A percentile compares a stretch with the other conserved stretches of the same genome.
phyloP scores from a whole-genome alignment of 2,329 filamentous ascomycete species.

The Anthostomella pinea region DNA sequence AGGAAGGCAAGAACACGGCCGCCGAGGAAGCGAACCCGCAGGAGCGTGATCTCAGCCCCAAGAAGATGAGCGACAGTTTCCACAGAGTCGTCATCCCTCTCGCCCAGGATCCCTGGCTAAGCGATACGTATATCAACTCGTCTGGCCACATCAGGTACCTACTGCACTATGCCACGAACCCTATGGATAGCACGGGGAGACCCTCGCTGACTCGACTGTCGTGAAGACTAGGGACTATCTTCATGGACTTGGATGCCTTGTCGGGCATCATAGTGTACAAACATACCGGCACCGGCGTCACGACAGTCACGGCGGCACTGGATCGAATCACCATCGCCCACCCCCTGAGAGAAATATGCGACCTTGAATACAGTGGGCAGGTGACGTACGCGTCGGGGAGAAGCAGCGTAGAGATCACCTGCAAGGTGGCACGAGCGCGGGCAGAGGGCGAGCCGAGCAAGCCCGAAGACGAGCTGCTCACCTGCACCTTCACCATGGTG shows the following conservation, averaged over 20 bases:
- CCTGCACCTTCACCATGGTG: conserved; percentile 70
- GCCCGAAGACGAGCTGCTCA: conserved; percentile 43
- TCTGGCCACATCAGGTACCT: conserved; percentile 67
- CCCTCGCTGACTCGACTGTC: background rate
- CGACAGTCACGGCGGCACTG: conserved; percentile 48
- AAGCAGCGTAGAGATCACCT: conserved; percentile 71
- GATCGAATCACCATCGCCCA: conserved; percentile 59
- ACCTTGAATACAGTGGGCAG: conserved; percentile 66
- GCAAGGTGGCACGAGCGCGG: conserved; percentile 68
- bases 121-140: conserved; percentile 75
- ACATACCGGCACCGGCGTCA: conserved; percentile 55
- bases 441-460: conserved; percentile 51
- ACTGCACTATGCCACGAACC: background rate
- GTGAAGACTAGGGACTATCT: conserved; percentile 62
- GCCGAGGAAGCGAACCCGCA: conserved; percentile 23
- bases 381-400: conserved; percentile 68
- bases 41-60: conserved; percentile 59
- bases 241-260: conserved; percentile 79
- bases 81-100: conserved; percentile 67
- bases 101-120: conserved; percentile 71
- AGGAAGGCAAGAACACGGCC: conserved; percentile 35
- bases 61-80: conserved; percentile 69
- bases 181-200: conserved; percentile 13
- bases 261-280: conserved; percentile 75
- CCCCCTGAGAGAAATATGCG: conserved; percentile 72